Evolutionary conservation across 805 yeast species (phyloP), one percentile per base, ranked within the genome.

Genomic region (Myxozyma udenii): DNA sequence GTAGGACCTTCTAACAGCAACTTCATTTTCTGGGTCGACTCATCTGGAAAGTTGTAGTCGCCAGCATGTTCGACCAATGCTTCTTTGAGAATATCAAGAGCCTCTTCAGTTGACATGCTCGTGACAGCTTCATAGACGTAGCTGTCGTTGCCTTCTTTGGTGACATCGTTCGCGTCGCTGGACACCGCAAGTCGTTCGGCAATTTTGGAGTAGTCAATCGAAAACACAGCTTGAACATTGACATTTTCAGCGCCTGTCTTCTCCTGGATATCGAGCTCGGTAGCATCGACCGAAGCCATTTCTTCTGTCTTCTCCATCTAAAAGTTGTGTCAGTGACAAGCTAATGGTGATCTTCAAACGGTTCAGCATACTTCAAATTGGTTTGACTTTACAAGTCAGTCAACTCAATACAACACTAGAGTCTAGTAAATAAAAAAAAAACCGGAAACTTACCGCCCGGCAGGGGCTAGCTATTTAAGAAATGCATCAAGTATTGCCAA

Each of bases 21-120:
- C 41, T 60, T 44, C 41, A 73, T 64, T 33, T 66, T 67, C 0
- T 62, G 65, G 48, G 67, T 69, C 46, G 71, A 74, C 11, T 59
- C 65, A 1, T 51, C 49, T 14, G 76, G 73, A 54, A 76, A 69
- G 60, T 77, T 77, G 37, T 71, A 70, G 61, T 77, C 82, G 46
- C 67, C 70, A 3, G 51, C 57, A 55, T 74, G 77, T 14, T 71
- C 70, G 0, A 55, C 66, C 2, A 71, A 48, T 21, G 73, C 69
- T 16, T 68, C 65, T 24, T 62, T 58, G 43, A 78, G 62, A 28
- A 74, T 68, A 3, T 63, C 63, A 1, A 71, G 26, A 0, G 76
- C 70, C 36, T 74, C 75, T 3, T 62, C 68, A n/a, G 63, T 61
- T 0, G 69, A 24, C 53, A 77, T 48, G 4, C 57, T 52, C 24